Base-by-base conservation (phyloP, 106 monocot species). In the Gastrodia elata region DNA sequence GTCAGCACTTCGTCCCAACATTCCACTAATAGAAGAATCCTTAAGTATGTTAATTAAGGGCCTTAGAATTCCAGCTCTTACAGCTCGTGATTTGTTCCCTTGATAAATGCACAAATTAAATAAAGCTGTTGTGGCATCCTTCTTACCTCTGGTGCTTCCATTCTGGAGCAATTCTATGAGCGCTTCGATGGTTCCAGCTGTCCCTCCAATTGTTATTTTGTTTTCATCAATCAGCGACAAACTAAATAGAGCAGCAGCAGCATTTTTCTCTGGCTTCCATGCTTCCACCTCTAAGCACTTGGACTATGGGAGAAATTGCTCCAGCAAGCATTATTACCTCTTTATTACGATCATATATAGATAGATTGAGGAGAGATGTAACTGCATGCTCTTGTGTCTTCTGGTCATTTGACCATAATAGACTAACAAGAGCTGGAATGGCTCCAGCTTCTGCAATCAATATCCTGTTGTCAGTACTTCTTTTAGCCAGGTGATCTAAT, bases 221-320 rank as follows among this genome's bases (percentile, higher is more conserved):
- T 96, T 92, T 37, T 90, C 93, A 71, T 97, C 97, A 44, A 83
- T 61, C 0, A 97, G 77, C 0, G 97, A 97, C 16, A 97, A 79
- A 73, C 90, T 93, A 68, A 97, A 97, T 26, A 97, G 83, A 57
- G 97, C 83, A 35, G 93, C 93, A 32, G 97, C 97, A 5, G 90
- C 90, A 82, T 97, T 97, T n/a, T 70, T 93, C 97, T 79, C 86
- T 85, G 9, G 93, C 90, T 57, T 93, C 93, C 90, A 90, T 90
- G 81, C 84, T 88, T 64, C 97, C 97, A 6, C 28, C 52, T 36
- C 67, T 86, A 10, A 97, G 61, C 0, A 97, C 86, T 64, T 83
- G 56, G n/a, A 97, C 83, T 6, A 88, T 87, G 7, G 93, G 90
- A 67, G 42, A 18, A 28, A 97, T 83, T 24, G 93, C 97, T 28